Conservation (phyloP, 805 yeast genomes). For the Hanseniaspora pseudoguilliermondii region DNA sequence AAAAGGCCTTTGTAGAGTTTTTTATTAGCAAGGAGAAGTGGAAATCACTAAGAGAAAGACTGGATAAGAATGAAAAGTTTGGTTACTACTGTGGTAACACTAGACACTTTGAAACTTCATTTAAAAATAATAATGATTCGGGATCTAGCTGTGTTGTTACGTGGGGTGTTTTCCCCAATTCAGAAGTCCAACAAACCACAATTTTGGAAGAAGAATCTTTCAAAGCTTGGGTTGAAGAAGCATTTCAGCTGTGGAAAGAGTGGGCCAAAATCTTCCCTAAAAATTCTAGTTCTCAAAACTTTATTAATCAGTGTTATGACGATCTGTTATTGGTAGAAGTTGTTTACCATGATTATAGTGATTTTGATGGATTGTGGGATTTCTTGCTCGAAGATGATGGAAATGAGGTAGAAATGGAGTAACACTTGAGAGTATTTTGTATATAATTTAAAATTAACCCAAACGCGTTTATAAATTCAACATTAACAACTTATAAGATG, state of each 20-base stretch:
- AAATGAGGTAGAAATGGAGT: not conserved
- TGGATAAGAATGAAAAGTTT: constrained; percentile 28
- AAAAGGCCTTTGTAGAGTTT: constrained; percentile 85
- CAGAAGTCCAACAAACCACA: constrained; percentile 83
- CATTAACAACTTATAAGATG: too few relatives aligned
- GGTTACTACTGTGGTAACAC: constrained; percentile 11
- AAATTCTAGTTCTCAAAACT: constrained; percentile 39
- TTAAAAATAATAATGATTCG: constrained; percentile 35
- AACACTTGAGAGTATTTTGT: not conserved
- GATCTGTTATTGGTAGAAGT: constrained; percentile 69
- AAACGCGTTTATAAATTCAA: not conserved
- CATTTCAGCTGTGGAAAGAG: constrained; percentile 78
- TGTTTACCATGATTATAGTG: constrained; percentile 70
- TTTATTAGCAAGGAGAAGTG: constrained; percentile 65
- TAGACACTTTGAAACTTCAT: constrained; percentile 16
- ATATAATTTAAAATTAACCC: not conserved
- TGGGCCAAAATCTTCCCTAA: constrained; percentile 73
- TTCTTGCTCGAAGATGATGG: constrained; percentile 28
- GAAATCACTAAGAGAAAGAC: constrained; percentile 44
- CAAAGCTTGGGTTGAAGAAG: constrained; percentile 93
- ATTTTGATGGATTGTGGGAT: constrained; percentile 69
- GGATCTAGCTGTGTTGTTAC: constrained; percentile 77
- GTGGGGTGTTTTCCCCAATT: constrained; percentile 93
- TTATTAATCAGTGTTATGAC: constrained; percentile 49
- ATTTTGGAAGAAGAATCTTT: constrained; percentile 86